Evolutionary conservation across 2,329 filamentous ascomycete genomes (phyloP).

Genomic region (Hypoxylon sp.): DNA sequence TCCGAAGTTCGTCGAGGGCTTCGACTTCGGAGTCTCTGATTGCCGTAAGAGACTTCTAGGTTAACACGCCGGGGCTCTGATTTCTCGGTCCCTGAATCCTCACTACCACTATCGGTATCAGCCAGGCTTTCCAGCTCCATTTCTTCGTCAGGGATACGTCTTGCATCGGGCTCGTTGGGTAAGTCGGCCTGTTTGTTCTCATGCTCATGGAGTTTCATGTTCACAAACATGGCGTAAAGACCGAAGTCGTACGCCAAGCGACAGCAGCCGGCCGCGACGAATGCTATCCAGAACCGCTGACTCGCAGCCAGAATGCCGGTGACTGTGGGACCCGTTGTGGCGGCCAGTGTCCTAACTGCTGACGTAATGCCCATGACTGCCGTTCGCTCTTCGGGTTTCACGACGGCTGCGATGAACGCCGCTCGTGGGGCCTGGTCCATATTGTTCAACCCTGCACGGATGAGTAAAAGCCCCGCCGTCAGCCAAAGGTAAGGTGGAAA

Average conservation of each 20-base stretch:
- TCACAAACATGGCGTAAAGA: conserved; percentile 71
- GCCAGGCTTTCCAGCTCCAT: conserved; percentile 47
- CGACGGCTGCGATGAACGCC: conserved; percentile 76
- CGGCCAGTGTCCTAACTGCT: conserved; percentile 72
- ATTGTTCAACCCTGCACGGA: conserved; percentile 74
- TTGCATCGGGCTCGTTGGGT: conserved; percentile 12
- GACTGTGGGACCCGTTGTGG: conserved; percentile 67
- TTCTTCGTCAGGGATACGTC: conserved; percentile 43
- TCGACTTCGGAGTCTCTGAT: conserved; percentile 44
- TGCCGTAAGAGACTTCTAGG: conserved; percentile 34
- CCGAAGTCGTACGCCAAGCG: conserved; percentile 71
- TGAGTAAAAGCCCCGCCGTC: conserved; percentile 69
- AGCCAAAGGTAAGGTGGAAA: conserved; percentile 65
- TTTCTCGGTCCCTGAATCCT: conserved; percentile 21
- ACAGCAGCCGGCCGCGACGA: conserved; percentile 68
- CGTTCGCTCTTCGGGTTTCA: conserved; percentile 75
- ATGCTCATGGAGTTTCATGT: conserved; percentile 66
- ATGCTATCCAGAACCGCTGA: conserved; percentile 73
- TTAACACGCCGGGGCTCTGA: conserved; percentile 6
- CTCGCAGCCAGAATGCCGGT: conserved; percentile 69
- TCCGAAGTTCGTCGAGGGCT: conserved; percentile 40
- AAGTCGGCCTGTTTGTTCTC: conserved; percentile 51
- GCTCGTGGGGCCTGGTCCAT: conserved; percentile 79
- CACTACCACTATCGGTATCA: conserved; percentile 40
- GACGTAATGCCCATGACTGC: conserved; percentile 79